A percentile compares a stretch with the other conserved stretches of the same genome.
Evolutionary conservation across 257 asterid genomes (phyloP).

Genomic region (Solanum neorickii): DNA sequence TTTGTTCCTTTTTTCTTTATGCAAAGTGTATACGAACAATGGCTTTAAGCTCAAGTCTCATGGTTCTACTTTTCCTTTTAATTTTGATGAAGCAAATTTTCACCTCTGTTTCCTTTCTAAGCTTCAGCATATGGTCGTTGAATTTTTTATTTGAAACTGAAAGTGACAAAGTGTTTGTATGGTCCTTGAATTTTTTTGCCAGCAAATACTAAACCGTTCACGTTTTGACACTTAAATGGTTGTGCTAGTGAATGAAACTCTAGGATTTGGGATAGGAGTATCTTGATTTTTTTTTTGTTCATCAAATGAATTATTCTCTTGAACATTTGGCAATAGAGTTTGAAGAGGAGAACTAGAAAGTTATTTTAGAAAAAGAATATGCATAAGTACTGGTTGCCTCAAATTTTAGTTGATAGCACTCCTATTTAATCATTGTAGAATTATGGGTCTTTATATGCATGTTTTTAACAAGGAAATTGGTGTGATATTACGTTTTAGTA

Average conservation of each 20-base stretch:
- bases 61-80: not conserved
- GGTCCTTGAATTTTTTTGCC: not conserved
- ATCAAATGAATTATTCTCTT: not conserved
- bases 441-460: not conserved
- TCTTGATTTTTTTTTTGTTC: not conserved
- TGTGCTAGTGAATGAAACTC: not conserved
- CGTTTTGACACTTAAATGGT: not conserved
- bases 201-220: not conserved
- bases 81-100: not conserved
- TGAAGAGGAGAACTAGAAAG: not conserved
- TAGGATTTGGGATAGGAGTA: not conserved
- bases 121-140: not conserved
- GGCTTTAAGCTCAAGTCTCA: not conserved
- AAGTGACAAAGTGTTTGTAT: not conserved
- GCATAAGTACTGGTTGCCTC: not conserved
- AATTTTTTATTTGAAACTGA: not conserved
- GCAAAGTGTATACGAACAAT: not conserved
- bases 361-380: not conserved
- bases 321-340: not conserved
- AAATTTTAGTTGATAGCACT: not conserved
- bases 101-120: not conserved
- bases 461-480: not conserved
- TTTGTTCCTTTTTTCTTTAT: not conserved
- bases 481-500: not conserved
- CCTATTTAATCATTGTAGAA: not conserved